Conservation (phyloP, 106 monocot species). For the Apostasia ramifera region DNA sequence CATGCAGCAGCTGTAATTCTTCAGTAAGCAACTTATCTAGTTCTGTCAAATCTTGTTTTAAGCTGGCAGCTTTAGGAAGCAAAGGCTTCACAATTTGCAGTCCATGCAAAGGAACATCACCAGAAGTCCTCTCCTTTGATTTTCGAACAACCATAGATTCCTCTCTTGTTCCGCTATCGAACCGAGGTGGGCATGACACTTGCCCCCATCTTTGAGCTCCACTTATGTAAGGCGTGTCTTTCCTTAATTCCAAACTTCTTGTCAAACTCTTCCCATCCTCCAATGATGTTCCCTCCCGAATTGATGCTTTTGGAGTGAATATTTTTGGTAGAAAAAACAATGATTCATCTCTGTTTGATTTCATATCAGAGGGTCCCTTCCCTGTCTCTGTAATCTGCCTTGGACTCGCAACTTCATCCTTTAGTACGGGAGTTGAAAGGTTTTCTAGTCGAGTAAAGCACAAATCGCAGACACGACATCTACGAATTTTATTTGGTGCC, state of each 20-base stretch:
- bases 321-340: conserved; percentile 16
- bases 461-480: conserved; percentile 57
- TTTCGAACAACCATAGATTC: conserved; percentile 7
- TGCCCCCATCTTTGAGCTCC: conserved; percentile 59
- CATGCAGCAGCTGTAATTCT: conserved; percentile 19
- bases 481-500: conserved; percentile 40
- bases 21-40: conserved; percentile 32
- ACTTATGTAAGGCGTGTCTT: background rate
- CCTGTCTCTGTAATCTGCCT: conserved; percentile 11
- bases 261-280: conserved; percentile 10
- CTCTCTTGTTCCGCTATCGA: conserved; percentile 15
- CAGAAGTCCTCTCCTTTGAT: conserved; percentile 11
- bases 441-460: conserved; percentile 47
- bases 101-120: conserved; percentile 5
- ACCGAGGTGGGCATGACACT: conserved; percentile 58
- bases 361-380: conserved; percentile 22
- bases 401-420: conserved; percentile 16
- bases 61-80: conserved; percentile 12
- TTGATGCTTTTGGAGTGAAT: conserved; percentile 32
- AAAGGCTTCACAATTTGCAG: background rate
- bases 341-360: conserved; percentile 22
- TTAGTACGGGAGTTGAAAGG: conserved; percentile 3
- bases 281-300: conserved; percentile 13
- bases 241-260: conserved; percentile 3
- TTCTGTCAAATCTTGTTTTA: conserved; percentile 22